Evolutionary conservation across 2,329 filamentous ascomycete species (phyloP).

Genomic region (Aspergillus fumigatiaffinis): DNA sequence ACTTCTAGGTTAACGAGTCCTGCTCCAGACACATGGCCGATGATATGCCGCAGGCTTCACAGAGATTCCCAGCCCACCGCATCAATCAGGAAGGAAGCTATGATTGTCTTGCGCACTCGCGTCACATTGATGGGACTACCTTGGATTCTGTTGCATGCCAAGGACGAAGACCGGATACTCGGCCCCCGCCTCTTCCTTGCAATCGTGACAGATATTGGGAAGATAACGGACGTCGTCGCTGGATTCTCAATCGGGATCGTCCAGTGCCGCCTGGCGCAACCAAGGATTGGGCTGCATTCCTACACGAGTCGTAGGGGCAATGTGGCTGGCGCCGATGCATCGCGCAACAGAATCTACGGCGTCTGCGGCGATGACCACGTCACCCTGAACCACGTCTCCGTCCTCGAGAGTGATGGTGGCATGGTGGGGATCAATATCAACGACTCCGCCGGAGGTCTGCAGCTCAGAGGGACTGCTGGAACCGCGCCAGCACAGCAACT

Average conservation of each 20-base stretch:
- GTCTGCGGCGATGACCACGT: slow-evolving; percentile 49
- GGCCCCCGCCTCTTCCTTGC: slow-evolving; percentile 49
- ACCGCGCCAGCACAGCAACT: slow-evolving; percentile 39
- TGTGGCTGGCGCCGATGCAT: slow-evolving; percentile 13
- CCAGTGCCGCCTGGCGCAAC: slow-evolving; percentile 38
- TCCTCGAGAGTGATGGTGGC: slow-evolving; percentile 45
- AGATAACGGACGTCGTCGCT: slow-evolving; percentile 55
- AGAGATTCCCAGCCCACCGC: slow-evolving; percentile 48
- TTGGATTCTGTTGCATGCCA: slow-evolving; percentile 31
- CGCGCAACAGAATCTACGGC: slow-evolving; percentile 40
- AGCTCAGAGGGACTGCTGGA: slow-evolving; percentile 40
- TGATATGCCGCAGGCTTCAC: slow-evolving; percentile 59
- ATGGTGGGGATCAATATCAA: slow-evolving; percentile 39
- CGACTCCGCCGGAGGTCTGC: slow-evolving; percentile 41
- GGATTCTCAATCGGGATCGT: slow-evolving; percentile 9
- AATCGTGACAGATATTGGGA: slow-evolving; percentile 48
- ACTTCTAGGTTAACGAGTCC: not conserved
- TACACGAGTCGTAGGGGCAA: slow-evolving; percentile 47
- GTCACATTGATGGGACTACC: slow-evolving; percentile 22
- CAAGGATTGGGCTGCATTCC: slow-evolving; percentile 57
- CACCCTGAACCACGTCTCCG: slow-evolving; percentile 27
- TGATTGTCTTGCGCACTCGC: slow-evolving; percentile 25
- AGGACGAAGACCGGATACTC: slow-evolving; percentile 49
- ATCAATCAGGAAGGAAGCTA: slow-evolving; percentile 48
- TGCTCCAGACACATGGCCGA: slow-evolving; percentile 9